Evolutionary conservation across 805 yeast genomes (phyloP), one percentile per base, ranked within the genome.

Genomic region (Hanseniaspora occidentalis): DNA sequence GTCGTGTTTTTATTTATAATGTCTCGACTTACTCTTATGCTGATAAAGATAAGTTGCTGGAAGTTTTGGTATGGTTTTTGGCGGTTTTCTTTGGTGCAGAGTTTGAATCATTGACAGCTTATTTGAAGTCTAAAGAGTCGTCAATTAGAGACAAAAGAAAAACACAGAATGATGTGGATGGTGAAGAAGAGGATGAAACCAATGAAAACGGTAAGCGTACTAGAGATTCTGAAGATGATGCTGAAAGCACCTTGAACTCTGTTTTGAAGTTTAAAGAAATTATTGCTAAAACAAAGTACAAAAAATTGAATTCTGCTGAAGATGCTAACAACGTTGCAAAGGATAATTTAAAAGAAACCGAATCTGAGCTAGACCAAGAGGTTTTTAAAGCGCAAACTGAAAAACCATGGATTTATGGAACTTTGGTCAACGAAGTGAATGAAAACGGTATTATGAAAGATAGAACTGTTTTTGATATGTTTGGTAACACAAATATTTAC

Each of bases 401-500:
- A 33, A 53, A 48, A 37, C 62, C 62, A 19, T 58, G 63, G 63
- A 43, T 58, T 29, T 43, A 56, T 3, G 63, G 63, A n/a, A 52
- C 49, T 37, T 43, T 58, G 4, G 46, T 58, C 19, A 58, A 58
- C 19, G 58, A 54, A 19, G 55, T 57, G 2, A 56, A 52, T 23
- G 49, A 53, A 13, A 50, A 53, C 20, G 57, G 63, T 16, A 38
- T 48, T 19, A 58, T 61, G 25, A 37, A 45, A 11, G 47, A 62
- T 41, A 71, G 88, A 51, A 66, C 65, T 23, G 72, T 68, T 37
- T 85, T 65, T 66, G 88, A 86, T 57, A 59, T 88, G 51, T 92
- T 89, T 66, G 84, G 84, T 45, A 88, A 89, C 60, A 79, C 95
- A 4, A 78, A 88, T 43, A 73, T 88, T 29, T 92, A 92, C 54